phyloP scores from a whole-genome alignment of 2,329 filamentous ascomycete species.

The Fusarium pilosicola region DNA sequence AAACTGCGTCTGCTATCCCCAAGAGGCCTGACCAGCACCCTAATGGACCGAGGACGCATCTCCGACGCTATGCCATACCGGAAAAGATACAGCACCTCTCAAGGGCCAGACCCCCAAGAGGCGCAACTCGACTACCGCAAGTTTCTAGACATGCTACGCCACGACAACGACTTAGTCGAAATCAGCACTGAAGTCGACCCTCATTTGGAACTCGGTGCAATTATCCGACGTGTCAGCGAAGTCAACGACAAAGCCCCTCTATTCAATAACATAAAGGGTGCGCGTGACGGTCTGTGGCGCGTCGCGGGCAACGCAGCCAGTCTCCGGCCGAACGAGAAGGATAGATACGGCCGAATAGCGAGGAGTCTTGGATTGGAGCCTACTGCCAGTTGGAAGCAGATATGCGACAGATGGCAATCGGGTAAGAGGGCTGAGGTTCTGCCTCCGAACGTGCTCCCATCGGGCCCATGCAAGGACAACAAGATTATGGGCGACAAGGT shows the following conservation, averaged over 20 bases:
- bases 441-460: slow-evolving; percentile 46
- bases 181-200: slow-evolving; percentile 55
- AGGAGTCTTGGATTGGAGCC: slow-evolving; percentile 48
- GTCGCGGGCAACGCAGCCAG: slow-evolving; percentile 58
- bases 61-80: not conserved
- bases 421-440: slow-evolving; percentile 29
- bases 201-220: slow-evolving; percentile 57
- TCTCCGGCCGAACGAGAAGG: slow-evolving; percentile 40
- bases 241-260: slow-evolving; percentile 57
- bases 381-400: not conserved
- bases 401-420: not conserved
- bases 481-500: slow-evolving; percentile 2
- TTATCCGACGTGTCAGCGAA: slow-evolving; percentile 58
- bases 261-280: slow-evolving; percentile 61
- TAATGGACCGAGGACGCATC: not conserved
- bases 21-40: not conserved
- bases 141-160: slow-evolving; percentile 11
- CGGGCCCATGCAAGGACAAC: slow-evolving; percentile 19
- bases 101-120: not conserved
- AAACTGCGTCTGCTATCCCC: not conserved
- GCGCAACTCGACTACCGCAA: slow-evolving; percentile 25
- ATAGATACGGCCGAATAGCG: slow-evolving; percentile 54
- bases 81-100: not conserved
- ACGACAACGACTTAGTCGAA: slow-evolving; percentile 56
- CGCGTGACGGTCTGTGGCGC: slow-evolving; percentile 53